Evolutionary conservation across 2,329 filamentous ascomycete genomes (phyloP).

Genomic region (Magnaporthales sp.): DNA sequence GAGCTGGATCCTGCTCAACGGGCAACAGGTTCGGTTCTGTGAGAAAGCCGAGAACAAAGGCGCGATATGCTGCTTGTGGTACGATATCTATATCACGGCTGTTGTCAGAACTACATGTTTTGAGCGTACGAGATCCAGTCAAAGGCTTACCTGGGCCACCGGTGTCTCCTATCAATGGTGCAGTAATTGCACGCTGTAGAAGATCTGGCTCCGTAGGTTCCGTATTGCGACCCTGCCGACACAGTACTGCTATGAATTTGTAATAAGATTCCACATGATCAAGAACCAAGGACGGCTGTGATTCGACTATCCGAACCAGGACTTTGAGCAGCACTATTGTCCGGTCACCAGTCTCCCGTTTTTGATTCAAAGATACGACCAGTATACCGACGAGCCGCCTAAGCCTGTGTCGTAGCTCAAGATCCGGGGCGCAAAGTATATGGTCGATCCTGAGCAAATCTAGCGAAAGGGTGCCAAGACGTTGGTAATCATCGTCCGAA

Average conservation of each 20-base stretch:
- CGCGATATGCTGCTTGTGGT: constrained; percentile 20
- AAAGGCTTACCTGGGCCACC: background rate
- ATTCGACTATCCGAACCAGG: constrained; percentile 10
- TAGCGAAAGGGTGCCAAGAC: constrained; percentile 36
- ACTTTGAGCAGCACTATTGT: constrained; percentile 4
- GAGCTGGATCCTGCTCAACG: constrained; percentile 29
- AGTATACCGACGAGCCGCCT: constrained; percentile 26
- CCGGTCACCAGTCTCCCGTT: background rate
- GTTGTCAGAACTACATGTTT: background rate
- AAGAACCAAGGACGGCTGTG: constrained; percentile 9
- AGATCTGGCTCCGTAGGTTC: background rate
- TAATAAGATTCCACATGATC: constrained; percentile 13
- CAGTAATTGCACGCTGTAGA: background rate
- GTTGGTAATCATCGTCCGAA: constrained; percentile 35
- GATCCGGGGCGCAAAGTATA: constrained; percentile 22
- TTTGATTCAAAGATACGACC: constrained; percentile 24
- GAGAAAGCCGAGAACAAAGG: constrained; percentile 30
- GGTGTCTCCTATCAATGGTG: background rate
- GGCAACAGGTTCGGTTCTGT: constrained; percentile 25
- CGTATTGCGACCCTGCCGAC: constrained; percentile 6
- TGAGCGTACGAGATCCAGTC: background rate
- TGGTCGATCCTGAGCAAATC: constrained; percentile 31
- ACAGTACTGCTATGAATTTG: constrained; percentile 11
- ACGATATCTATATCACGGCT: constrained; percentile 5
- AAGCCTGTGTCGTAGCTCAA: constrained; percentile 21